Evolutionary conservation across 1,284 basidiomycete genomes (phyloP).

Genomic region (Trichosporon faecale): DNA sequence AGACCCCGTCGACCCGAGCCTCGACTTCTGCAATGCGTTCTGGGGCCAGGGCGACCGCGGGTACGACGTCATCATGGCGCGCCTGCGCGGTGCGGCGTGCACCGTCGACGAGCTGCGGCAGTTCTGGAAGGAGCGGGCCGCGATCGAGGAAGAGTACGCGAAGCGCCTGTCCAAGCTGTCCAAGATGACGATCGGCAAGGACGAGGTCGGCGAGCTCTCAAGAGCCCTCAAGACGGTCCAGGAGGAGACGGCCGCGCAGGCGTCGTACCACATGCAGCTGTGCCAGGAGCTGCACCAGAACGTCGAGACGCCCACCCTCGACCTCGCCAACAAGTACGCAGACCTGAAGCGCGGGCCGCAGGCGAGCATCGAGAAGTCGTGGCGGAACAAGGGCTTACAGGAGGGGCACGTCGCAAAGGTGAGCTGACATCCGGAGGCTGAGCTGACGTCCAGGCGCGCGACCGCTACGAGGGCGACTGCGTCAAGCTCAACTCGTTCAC

Average conservation of each 20-base stretch:
- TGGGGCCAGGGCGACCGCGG: constrained; percentile 85
- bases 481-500: constrained; percentile 93
- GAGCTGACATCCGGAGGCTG: neutral
- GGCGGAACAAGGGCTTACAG: constrained; percentile 78
- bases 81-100: constrained; percentile 78
- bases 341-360: constrained; percentile 68
- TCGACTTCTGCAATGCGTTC: constrained; percentile 95
- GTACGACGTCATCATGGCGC: constrained; percentile 81
- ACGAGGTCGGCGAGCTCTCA: constrained; percentile 86
- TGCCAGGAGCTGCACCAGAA: constrained; percentile 73
- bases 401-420: constrained; percentile 75
- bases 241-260: constrained; percentile 77
- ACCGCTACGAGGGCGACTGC: constrained; percentile 93
- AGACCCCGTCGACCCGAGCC: constrained; percentile 41
- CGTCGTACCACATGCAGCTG: constrained; percentile 58
- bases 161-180: constrained; percentile 79
- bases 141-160: constrained; percentile 89
- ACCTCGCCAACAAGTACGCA: constrained; percentile 65
- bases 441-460: constrained; percentile 61
- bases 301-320: constrained; percentile 65
- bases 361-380: constrained; percentile 75
- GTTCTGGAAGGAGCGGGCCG: constrained; percentile 81
- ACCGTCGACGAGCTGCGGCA: constrained; percentile 82
- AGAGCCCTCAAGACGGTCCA: constrained; percentile 73
- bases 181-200: constrained; percentile 71